phyloP scores from a whole-genome alignment of 495 filamentous ascomycete species.

The Penicillium turbatum region DNA sequence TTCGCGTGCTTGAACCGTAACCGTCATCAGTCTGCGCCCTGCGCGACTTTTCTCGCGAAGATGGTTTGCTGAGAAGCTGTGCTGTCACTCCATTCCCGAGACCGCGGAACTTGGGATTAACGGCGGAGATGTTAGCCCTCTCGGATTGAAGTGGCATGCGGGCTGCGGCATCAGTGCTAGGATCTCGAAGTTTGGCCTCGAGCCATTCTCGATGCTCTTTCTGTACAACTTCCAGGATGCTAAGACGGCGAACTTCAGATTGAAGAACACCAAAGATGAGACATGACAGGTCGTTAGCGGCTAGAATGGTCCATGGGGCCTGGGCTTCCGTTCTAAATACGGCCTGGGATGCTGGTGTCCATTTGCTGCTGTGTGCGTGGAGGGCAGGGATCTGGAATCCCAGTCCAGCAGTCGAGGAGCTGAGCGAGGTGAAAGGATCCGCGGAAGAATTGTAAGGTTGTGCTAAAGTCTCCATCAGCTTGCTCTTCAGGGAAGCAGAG shows the following conservation, averaged over 20 bases:
- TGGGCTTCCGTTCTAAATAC: conserved; percentile 91
- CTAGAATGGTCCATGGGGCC: conserved; percentile 89
- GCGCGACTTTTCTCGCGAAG: conserved; percentile 60
- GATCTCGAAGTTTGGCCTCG: conserved; percentile 71
- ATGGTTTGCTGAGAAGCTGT: conserved; percentile 79
- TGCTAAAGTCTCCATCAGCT: conserved; percentile 83
- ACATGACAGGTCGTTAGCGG: conserved; percentile 96
- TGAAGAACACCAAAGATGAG: conserved; percentile 93
- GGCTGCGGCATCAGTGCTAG: conserved; percentile 46
- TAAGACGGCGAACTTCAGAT: conserved; percentile 88
- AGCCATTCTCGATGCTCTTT: conserved; percentile 85
- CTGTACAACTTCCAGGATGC: conserved; percentile 90
- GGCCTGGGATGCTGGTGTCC: conserved; percentile 86
- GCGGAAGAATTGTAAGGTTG: conserved; percentile 63
- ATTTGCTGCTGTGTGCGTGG: conserved; percentile 83
- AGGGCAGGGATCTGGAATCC: conserved; percentile 48
- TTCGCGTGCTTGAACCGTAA: conserved; percentile 61
- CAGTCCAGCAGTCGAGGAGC: conserved; percentile 32
- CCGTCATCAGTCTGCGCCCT: conserved; percentile 73
- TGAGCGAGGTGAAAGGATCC: conserved; percentile 46
- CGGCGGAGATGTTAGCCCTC: conserved; percentile 36
- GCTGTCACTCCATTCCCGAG: conserved; percentile 80
- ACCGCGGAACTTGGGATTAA: conserved; percentile 50
- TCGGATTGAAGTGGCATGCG: conserved; percentile 35
- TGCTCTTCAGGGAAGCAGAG: conserved; percentile 66